These are phyloP conservation scores for Russula vinacea DNA, from an alignment of 768 basidiomycete species.

Conservation along the genomic window DNA sequence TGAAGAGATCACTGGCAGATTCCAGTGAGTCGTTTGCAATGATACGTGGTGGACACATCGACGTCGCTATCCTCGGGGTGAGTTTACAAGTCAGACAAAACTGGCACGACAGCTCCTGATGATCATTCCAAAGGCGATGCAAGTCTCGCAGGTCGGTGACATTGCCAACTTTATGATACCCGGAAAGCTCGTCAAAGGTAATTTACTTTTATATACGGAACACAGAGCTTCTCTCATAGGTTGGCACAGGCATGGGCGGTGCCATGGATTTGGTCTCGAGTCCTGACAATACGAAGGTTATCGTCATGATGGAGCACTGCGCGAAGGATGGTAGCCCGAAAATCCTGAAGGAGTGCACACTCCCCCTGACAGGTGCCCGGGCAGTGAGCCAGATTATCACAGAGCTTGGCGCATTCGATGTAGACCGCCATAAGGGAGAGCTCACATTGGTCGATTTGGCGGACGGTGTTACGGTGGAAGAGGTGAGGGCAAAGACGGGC, in stretches of 20 bases:
- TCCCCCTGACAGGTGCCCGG: constrained; percentile 86
- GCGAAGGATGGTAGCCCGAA: constrained; percentile 89
- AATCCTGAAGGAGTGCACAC: constrained; percentile 73
- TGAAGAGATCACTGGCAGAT: constrained; percentile 45
- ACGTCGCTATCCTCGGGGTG: constrained; percentile 91
- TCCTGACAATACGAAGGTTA: constrained; percentile 91
- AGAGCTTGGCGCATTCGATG: constrained; percentile 86
- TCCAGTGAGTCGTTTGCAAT: constrained; percentile 94
- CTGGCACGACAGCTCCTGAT: constrained; percentile 12
- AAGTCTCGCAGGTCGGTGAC: constrained; percentile 90
- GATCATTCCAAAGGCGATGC: constrained; percentile 67
- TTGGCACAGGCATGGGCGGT: constrained; percentile 75
- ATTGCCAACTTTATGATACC: constrained; percentile 99
- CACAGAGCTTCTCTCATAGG: neutral
- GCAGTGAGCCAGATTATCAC: constrained; percentile 91
- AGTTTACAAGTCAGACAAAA: constrained; percentile 35
- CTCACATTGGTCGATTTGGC: constrained; percentile 79
- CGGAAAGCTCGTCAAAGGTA: constrained; percentile 84
- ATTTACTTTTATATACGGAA: neutral
- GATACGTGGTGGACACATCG: constrained; percentile 95
- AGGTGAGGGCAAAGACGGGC: constrained; percentile 83
- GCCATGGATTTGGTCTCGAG: constrained; percentile 97
- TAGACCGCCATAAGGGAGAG: constrained; percentile 70
- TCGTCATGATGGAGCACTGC: constrained; percentile 86
- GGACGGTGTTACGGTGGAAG: constrained; percentile 79